Evolutionary conservation across 495 filamentous ascomycete genomes (phyloP), one percentile per base, ranked within the genome.

Genomic region (Saxispiralis lemnorum): DNA sequence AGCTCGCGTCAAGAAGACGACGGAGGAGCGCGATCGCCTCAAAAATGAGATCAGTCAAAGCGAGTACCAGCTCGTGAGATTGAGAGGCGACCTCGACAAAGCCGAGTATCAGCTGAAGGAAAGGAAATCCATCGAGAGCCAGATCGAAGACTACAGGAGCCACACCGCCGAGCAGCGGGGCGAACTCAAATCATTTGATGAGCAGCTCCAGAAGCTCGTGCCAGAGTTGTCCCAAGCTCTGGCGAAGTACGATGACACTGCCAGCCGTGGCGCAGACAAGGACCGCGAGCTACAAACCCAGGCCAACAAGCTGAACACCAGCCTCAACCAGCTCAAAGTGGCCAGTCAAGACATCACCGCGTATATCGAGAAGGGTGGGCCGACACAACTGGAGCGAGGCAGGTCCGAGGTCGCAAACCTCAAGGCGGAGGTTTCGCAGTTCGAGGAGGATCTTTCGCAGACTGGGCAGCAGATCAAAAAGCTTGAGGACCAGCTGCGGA

Each of bases 311-410:
- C 64, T 94, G 18, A 72, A 74, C 1, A 71, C 78, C 16, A 92
- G 73, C 40, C 66, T 84, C 31, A 73, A 79, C 51, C 76, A 93
- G 56, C 72, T 96, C 4, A 78, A 75, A 48, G 60, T 76, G 55
- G 70, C 80, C 35, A 78, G 81, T 48, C 66, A 71, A 34, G 79
- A 83, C 31, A 93, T 99, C 54, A 75, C 78, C 44, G 71, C 73
- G 6, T 99, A 94, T 60, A 65, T 81, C 35, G 71, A 81, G 38
- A 68, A 74, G 38, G 84, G 81, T 35, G 92, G 87, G 1, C 73
- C 78, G 11, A 56, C 63, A 16, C 78, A 81, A 44, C 76, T 96
- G 13, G 68, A 71, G 12, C 66, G 69, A 19, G 79, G 79, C 52
- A 72, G 76, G 48, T 67, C 68, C 38, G 79, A 83, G 41, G 77